A percentile compares a stretch with the other conserved stretches of the same genome.
Conservation (phyloP, 1,284 basidiomycete genomes). For the Pseudozyma pruni region DNA sequence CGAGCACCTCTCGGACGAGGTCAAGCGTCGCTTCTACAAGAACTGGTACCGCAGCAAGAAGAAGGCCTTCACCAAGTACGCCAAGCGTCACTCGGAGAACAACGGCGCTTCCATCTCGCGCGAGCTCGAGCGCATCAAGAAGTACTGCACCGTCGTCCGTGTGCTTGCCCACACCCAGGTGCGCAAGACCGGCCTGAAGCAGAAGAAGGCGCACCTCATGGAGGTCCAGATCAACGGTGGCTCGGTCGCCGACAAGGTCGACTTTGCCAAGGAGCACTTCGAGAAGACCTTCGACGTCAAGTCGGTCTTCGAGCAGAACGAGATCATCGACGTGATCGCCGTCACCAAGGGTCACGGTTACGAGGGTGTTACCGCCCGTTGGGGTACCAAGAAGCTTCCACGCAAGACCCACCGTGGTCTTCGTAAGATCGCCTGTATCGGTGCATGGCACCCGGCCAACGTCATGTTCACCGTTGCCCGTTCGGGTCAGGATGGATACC, state of each 20-base stretch:
- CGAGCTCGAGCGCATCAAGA: slow-evolving; percentile 99
- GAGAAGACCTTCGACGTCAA: slow-evolving; percentile 93
- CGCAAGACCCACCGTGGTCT: slow-evolving; percentile 99
- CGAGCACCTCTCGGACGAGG: slow-evolving; percentile 78
- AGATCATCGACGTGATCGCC: slow-evolving; percentile 95
- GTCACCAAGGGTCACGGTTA: slow-evolving; percentile 99
- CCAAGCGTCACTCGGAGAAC: slow-evolving; percentile 98
- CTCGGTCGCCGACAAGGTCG: slow-evolving; percentile 95
- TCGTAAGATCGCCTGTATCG: slow-evolving; percentile 95
- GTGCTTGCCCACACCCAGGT: slow-evolving; percentile 96
- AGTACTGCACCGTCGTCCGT: slow-evolving; percentile 99
- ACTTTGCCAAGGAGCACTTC: slow-evolving; percentile 92
- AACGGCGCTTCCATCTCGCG: slow-evolving; percentile 89
- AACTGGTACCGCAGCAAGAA: slow-evolving; percentile 99
- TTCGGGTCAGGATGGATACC: slow-evolving; percentile 99
- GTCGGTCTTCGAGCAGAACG: slow-evolving; percentile 93
- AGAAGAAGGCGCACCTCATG: slow-evolving; percentile 99
- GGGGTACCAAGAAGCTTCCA: slow-evolving; percentile 99
- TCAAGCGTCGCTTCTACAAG: slow-evolving; percentile 99
- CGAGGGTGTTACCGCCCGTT: slow-evolving; percentile 98
- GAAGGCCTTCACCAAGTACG: slow-evolving; percentile 98
- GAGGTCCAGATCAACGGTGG: slow-evolving; percentile 99
- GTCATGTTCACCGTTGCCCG: slow-evolving; percentile 99
- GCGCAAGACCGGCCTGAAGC: slow-evolving; percentile 94
- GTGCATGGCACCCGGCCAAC: slow-evolving; percentile 98